phyloP scores from a whole-genome alignment of 306 rosid genomes.

The Vicia sativa region DNA sequence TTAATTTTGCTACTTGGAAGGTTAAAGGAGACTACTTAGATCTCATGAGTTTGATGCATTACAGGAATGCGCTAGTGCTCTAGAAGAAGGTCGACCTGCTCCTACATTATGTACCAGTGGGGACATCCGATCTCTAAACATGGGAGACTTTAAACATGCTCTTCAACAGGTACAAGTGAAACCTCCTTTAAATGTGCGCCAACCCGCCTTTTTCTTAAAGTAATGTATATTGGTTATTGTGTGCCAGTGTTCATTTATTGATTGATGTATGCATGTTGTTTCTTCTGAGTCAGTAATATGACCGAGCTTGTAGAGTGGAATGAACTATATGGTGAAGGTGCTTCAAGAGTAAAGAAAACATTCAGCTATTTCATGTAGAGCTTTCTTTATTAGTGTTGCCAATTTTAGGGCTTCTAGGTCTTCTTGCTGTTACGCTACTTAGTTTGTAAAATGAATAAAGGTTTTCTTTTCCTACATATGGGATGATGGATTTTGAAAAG shows the following conservation, averaged over 20 bases:
- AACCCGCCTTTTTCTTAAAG: not conserved
- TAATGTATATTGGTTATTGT: too few species aligned
- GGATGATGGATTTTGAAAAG: too few species aligned
- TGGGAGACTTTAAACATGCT: slow-evolving; percentile 76
- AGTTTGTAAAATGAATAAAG: slow-evolving; percentile 54
- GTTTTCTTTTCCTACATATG: slow-evolving; percentile 34
- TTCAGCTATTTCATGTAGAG: slow-evolving; percentile 88
- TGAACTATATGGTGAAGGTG: slow-evolving; percentile 90
- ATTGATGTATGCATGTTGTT: slow-evolving; percentile 66
- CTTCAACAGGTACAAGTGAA: slow-evolving; percentile 65
- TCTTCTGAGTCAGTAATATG: slow-evolving; percentile 85
- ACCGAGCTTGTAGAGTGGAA: slow-evolving; percentile 85
- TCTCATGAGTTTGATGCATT: slow-evolving; percentile 35
- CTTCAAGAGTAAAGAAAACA: slow-evolving; percentile 79
- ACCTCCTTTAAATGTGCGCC: not conserved
- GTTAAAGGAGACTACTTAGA: not conserved
- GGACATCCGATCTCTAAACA: slow-evolving; percentile 76
- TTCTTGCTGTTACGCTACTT: slow-evolving; percentile 40
- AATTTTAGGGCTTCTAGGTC: slow-evolving; percentile 27
- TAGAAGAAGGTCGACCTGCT: slow-evolving; percentile 70
- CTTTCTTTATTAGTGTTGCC: slow-evolving; percentile 26
- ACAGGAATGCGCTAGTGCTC: slow-evolving; percentile 74
- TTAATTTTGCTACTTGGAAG: slow-evolving; percentile 11
- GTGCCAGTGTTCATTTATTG: slow-evolving; percentile 21
- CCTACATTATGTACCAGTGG: slow-evolving; percentile 75